Evolutionary conservation across 2,329 filamentous ascomycete genomes (phyloP).

Genomic region (Hawksworthiomyces lignivorus): DNA sequence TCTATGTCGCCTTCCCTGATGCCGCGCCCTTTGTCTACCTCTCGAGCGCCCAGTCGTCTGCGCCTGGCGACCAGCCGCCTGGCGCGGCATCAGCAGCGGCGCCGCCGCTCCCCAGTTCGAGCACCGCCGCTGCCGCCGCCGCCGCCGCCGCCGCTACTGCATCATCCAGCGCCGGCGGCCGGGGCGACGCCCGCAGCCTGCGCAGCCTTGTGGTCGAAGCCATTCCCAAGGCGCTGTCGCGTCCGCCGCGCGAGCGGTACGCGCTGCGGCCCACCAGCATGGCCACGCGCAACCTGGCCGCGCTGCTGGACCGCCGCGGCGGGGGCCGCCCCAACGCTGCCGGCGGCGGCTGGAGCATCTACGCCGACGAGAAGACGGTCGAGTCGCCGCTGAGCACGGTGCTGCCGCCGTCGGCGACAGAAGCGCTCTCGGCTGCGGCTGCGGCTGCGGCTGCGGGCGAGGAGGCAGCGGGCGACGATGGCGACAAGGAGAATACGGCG

Average conservation of each 20-base stretch:
- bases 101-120: not conserved
- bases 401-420: constrained; percentile 35
- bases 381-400: constrained; percentile 49
- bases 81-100: not conserved
- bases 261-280: constrained; percentile 60
- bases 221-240: constrained; percentile 74
- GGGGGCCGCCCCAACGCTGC: constrained; percentile 62
- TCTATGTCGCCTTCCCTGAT: constrained; percentile 78
- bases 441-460: no score
- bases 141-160: not conserved
- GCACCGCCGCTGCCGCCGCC: not conserved
- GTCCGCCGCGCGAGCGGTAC: constrained; percentile 65
- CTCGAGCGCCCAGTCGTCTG: constrained; percentile 39
- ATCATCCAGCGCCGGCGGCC: constrained; percentile 21
- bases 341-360: constrained; percentile 72
- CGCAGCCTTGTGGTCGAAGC: constrained; percentile 67
- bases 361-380: constrained; percentile 53
- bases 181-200: constrained; percentile 53
- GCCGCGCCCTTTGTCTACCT: constrained; percentile 69
- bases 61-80: constrained; percentile 1
- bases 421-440: not conserved
- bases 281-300: constrained; percentile 61
- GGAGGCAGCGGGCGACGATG: no score
- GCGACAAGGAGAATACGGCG: not conserved
- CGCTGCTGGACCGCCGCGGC: constrained; percentile 62